Base-by-base conservation (phyloP, 2,329 filamentous ascomycete genomes). In the Colletotrichum agaves region DNA sequence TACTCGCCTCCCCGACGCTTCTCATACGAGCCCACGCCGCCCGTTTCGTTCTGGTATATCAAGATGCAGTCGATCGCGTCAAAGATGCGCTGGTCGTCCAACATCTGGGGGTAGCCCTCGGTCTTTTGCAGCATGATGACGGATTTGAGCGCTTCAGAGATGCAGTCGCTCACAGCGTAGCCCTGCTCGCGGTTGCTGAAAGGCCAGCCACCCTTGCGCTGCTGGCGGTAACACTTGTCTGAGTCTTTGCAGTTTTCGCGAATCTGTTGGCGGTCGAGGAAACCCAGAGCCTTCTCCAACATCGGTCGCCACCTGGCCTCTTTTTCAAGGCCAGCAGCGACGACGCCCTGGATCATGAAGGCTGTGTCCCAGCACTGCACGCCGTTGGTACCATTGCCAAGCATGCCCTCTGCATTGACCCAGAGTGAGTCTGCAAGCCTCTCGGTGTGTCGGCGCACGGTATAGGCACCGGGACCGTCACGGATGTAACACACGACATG, bases 341-440 rank as follows among this genome's bases (percentile, higher is more conserved):
- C 87, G 5, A 93, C 88, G 1, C 93, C 91, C 78, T 97, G 94
- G 37, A 98, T 93, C 17, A 91, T 82, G 75, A 98, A 98, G 0
- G 94, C 87, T 0, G 96, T 99, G 76, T 99, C 96, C 96, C 96
- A 99, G 71, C 90, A 92, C 78, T 99, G 96, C 1, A 98, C 94
- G n/a, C 96, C 96, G 73, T 99, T 98, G 8, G 96, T 99, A 41
- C 96, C 96, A 73, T 98, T 98, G 79, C 91, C 91, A 53, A 98
- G 85, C 93, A 99, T 93, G 5, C 96, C 96, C 76, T 98, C 94
- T 37, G 90, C 79, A 71, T 97, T 97, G 56, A 99, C 85, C 94
- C 96, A 99, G 33, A 99, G 79, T 69, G 91, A 97, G 74, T 99
- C 96, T 47, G 93, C 86, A 12, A 97, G 79, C 3, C 93, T 88